These are phyloP conservation scores for Emergomyces orientalis DNA, from an alignment of 2,329 filamentous ascomycete species.

Conservation along the genomic window DNA sequence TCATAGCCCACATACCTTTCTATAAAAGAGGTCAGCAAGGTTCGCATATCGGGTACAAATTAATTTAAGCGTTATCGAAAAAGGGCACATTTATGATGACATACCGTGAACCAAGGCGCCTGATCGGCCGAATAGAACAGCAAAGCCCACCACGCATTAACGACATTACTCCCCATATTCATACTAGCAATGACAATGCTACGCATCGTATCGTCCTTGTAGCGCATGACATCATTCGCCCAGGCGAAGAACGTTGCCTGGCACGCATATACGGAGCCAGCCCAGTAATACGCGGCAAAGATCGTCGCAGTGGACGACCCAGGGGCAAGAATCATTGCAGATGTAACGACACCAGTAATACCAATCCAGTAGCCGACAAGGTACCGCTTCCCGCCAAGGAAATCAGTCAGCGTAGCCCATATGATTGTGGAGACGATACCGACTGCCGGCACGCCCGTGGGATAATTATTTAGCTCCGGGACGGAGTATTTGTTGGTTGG, in stretches of 20 bases:
- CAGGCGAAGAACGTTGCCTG: slow-evolving; percentile 68
- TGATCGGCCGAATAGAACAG: slow-evolving; percentile 59
- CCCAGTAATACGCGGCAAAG: slow-evolving; percentile 61
- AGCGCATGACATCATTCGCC: slow-evolving; percentile 61
- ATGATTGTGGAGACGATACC: slow-evolving; percentile 52
- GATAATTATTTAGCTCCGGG: slow-evolving; percentile 45
- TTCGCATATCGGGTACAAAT: neutral
- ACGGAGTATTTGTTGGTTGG: slow-evolving; percentile 39
- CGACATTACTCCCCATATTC: slow-evolving; percentile 58
- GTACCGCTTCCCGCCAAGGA: slow-evolving; percentile 53
- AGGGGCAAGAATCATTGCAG: slow-evolving; percentile 52
- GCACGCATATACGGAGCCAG: slow-evolving; percentile 60
- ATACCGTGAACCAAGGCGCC: slow-evolving; percentile 56
- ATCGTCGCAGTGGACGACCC: slow-evolving; percentile 45
- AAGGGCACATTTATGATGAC: slow-evolving; percentile 20
- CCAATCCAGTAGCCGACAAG: slow-evolving; percentile 59
- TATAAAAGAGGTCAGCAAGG: slow-evolving; percentile 22
- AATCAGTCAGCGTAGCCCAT: slow-evolving; percentile 61
- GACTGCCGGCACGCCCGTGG: slow-evolving; percentile 45
- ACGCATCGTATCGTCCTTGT: slow-evolving; percentile 54
- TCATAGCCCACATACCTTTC: slow-evolving; percentile 67
- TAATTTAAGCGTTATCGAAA: neutral
- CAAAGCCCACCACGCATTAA: slow-evolving; percentile 67
- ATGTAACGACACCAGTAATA: slow-evolving; percentile 53
- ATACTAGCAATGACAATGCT: slow-evolving; percentile 62